Percentiles rank a stretch among this genome's conserved stretches.
Conservation (phyloP, 208 protist species). For the Kentomonas sorsogonicus region DNA sequence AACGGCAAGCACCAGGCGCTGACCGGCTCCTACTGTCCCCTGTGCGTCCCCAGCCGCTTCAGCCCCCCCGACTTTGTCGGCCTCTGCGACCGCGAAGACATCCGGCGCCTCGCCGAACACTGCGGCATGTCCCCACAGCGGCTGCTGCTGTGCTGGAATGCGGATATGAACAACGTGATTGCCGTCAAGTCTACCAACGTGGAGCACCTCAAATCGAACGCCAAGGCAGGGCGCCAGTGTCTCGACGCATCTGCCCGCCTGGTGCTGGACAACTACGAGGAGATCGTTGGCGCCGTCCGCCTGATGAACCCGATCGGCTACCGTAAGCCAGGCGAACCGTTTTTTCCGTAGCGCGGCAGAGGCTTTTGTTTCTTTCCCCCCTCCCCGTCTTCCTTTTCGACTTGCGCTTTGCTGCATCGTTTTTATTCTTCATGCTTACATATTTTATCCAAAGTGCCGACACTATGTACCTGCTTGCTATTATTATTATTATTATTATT, state of each 20-base stretch:
- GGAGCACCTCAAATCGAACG: slow-evolving; percentile 76
- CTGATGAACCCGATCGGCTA: slow-evolving; percentile 76
- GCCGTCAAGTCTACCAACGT: slow-evolving; percentile 73
- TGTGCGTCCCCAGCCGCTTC: slow-evolving; percentile 67
- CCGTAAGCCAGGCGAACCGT: slow-evolving; percentile 37
- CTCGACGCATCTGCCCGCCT: slow-evolving; percentile 48
- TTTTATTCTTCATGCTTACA: background rate
- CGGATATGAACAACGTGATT: slow-evolving; percentile 78
- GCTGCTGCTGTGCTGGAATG: slow-evolving; percentile 72
- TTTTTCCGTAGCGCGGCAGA: slow-evolving; percentile 57
- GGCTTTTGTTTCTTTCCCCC: too few species aligned
- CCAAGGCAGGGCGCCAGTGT: slow-evolving; percentile 70
- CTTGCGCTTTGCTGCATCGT: background rate
- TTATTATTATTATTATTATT: background rate
- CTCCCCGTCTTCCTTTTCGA: background rate
- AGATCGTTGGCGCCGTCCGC: slow-evolving; percentile 33
- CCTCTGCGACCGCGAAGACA: slow-evolving; percentile 32
- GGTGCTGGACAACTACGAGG: slow-evolving; percentile 53
- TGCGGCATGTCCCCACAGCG: slow-evolving; percentile 64
- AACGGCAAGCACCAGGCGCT: slow-evolving; percentile 58
- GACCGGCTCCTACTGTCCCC: slow-evolving; percentile 82
- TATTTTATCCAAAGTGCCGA: too few species aligned
- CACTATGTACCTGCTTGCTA: background rate
- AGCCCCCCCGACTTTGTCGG: slow-evolving; percentile 53
- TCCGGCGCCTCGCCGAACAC: slow-evolving; percentile 45